These are phyloP conservation scores for Cystobasidium tubakii DNA, from an alignment of 768 basidiomycete genomes.

Conservation along the genomic window DNA sequence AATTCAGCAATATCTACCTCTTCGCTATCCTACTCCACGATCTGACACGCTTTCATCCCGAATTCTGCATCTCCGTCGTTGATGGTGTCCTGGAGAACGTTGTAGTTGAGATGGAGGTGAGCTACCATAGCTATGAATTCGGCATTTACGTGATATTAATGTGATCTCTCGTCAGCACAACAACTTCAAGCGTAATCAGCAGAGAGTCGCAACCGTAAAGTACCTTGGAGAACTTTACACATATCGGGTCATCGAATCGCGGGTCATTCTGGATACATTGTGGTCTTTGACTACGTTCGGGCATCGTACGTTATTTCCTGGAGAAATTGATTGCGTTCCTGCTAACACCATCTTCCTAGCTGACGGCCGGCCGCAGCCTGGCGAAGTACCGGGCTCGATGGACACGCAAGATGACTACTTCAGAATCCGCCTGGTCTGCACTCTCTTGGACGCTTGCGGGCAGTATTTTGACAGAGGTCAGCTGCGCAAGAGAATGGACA, in stretches of 20 bases:
- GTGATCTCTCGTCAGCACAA: conserved; percentile 57
- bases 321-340: conserved; percentile 38
- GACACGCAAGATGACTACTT: conserved; percentile 97
- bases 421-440: conserved; percentile 82
- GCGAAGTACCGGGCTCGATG: conserved; percentile 61
- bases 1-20: conserved; percentile 78
- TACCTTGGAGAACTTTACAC: conserved; percentile 97
- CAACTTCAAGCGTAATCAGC: conserved; percentile 88
- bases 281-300: conserved; percentile 95
- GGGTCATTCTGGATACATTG: conserved; percentile 82
- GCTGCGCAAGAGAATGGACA: conserved; percentile 86
- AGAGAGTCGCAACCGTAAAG: conserved; percentile 81
- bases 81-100: conserved; percentile 94
- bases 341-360: conserved; percentile 53
- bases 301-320: conserved; percentile 76
- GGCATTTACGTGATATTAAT: background rate
- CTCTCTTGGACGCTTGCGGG: conserved; percentile 87
- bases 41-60: conserved; percentile 82
- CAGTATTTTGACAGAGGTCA: conserved; percentile 95
- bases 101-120: conserved; percentile 70
- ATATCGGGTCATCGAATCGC: conserved; percentile 80
- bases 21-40: conserved; percentile 94
- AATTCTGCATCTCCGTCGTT: conserved; percentile 77
- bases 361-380: conserved; percentile 77
- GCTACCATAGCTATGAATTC: conserved; percentile 4